A percentile compares a stretch with the other conserved stretches of the same genome.
Evolutionary conservation across 305 asterid species (phyloP).

Genomic region (Fraxinus platypoda): DNA sequence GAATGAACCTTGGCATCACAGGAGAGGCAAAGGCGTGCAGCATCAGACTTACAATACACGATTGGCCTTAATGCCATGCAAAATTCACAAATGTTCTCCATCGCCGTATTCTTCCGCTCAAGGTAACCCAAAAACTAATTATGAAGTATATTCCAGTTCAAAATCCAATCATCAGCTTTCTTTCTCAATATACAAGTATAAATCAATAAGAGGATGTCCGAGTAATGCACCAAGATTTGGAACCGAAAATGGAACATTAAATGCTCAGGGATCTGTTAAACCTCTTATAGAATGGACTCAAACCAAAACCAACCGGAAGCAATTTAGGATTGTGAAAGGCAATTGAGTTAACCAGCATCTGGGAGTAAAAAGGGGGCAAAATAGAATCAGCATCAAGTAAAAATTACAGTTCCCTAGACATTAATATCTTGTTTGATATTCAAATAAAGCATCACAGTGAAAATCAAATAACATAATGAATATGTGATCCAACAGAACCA

Average conservation of each 20-base stretch:
- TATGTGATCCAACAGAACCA: background rate
- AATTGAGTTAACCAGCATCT: slow-evolving; percentile 15
- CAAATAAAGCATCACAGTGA: background rate
- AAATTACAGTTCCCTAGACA: background rate
- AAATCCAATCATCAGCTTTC: background rate
- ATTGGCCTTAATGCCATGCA: slow-evolving; percentile 58
- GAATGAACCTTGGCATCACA: slow-evolving; percentile 87
- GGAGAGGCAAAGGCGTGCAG: slow-evolving; percentile 76
- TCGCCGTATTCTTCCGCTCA: slow-evolving; percentile 19
- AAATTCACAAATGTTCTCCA: slow-evolving; percentile 71
- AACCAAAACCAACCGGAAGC: background rate
- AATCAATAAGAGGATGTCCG: background rate
- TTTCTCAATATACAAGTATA: background rate
- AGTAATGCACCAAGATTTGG: slow-evolving; percentile 7
- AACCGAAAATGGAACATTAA: background rate
- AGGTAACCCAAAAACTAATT: slow-evolving; percentile 11
- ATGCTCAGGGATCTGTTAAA: background rate
- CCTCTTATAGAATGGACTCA: background rate
- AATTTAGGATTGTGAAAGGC: background rate
- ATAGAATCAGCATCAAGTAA: background rate
- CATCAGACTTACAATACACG: slow-evolving; percentile 78
- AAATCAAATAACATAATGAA: background rate
- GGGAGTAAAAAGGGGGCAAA: background rate
- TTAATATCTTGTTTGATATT: background rate
- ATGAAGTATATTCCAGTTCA: slow-evolving; percentile 6